These are phyloP conservation scores for Pestalotiopsis sp. DNA, from an alignment of 2,329 filamentous ascomycete genomes.

Conservation along the genomic window DNA sequence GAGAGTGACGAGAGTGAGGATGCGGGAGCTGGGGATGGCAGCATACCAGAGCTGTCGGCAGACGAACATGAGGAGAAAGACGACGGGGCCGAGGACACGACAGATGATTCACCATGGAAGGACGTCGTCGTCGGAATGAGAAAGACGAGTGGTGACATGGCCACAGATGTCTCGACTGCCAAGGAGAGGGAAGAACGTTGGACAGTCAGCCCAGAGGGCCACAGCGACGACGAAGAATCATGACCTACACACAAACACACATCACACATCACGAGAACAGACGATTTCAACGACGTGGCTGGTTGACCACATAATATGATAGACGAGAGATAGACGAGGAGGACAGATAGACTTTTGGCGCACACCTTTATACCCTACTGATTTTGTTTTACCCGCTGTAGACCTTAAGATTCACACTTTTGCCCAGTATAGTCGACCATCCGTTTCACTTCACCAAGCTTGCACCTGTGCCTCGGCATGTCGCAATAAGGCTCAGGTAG, in stretches of 20 bases:
- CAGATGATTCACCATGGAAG: constrained; percentile 21
- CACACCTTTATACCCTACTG: constrained; percentile 2
- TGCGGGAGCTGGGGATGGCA: constrained; percentile 13
- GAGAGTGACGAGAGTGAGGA: constrained; percentile 20
- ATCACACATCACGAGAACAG: not conserved
- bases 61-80: constrained; percentile 14
- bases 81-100: constrained; percentile 17
- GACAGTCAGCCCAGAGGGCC: constrained; percentile 4
- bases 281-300: not conserved
- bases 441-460: not conserved
- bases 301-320: constrained; percentile 2
- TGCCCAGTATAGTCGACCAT: not conserved
- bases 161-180: constrained; percentile 17
- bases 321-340: not conserved
- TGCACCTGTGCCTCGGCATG: too few relatives aligned
- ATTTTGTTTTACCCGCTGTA: not conserved
- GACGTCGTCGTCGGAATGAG: constrained; percentile 22
- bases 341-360: not conserved
- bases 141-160: constrained; percentile 17
- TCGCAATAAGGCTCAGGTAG: too few relatives aligned
- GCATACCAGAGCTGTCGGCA: constrained; percentile 14
- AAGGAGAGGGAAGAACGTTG: constrained; percentile 18
- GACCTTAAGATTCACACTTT: not conserved
- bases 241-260: not conserved
- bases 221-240: not conserved